Conservation (phyloP, 495 filamentous ascomycete species). For the Hypoxylon fuscum region DNA sequence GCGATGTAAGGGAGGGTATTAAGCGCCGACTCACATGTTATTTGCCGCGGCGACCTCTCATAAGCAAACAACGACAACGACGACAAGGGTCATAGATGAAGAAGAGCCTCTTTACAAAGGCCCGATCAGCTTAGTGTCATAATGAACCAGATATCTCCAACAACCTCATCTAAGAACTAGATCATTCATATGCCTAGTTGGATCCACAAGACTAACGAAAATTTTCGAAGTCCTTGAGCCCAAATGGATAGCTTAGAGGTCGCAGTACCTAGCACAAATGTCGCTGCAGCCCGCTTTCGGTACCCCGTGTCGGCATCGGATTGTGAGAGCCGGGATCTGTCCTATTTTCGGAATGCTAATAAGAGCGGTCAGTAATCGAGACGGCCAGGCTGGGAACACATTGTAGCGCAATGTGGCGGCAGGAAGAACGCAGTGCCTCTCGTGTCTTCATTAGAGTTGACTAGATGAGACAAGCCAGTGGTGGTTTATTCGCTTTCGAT, state of each 20-base stretch:
- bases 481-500: constrained; percentile 18
- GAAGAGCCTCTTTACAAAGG: background rate
- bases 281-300: background rate
- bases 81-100: background rate
- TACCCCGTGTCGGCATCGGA: background rate
- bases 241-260: background rate
- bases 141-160: background rate
- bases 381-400: background rate
- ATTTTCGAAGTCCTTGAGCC: background rate
- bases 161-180: background rate
- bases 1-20: constrained; percentile 12
- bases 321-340: background rate
- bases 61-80: constrained; percentile 19
- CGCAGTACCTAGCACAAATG: background rate
- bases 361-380: constrained; percentile 20
- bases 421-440: constrained; percentile 20
- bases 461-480: constrained; percentile 8
- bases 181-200: background rate
- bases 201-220: background rate
- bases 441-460: background rate
- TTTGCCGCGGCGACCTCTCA: constrained; percentile 28
- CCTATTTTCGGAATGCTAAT: background rate
- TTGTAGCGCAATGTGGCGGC: constrained; percentile 28
- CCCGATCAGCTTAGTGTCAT: constrained; percentile 16
- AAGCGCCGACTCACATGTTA: constrained; percentile 26